Conservation (phyloP, 345 rosid genomes). For the Hibiscus trionum region DNA sequence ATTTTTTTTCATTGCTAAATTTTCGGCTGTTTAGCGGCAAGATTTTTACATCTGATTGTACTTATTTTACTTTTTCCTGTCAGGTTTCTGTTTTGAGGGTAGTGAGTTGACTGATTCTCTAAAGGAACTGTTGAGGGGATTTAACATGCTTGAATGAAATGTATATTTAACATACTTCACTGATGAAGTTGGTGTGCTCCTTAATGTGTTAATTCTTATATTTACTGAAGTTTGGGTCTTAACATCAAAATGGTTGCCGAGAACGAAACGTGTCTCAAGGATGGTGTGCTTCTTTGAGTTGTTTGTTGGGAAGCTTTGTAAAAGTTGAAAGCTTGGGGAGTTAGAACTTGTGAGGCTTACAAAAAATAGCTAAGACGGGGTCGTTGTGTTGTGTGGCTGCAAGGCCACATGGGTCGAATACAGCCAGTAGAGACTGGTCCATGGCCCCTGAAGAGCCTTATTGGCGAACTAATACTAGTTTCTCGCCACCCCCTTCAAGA, state of each 20-base stretch:
- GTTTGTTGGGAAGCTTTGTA: slow-evolving; percentile 5
- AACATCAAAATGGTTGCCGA: not conserved
- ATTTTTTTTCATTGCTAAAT: not conserved
- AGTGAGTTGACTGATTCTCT: not conserved
- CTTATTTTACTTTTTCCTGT: not conserved
- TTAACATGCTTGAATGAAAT: not conserved
- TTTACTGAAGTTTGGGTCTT: not conserved
- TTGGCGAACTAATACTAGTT: slow-evolving; percentile 55
- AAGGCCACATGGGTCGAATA: slow-evolving; percentile 60
- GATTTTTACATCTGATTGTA: not conserved
- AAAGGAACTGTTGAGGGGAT: not conserved
- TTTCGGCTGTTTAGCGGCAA: not conserved
- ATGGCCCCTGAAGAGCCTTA: slow-evolving; percentile 45
- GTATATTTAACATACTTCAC: not conserved
- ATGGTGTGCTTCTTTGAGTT: slow-evolving; percentile 2
- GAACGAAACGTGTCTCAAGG: not conserved
- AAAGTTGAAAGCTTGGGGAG: slow-evolving; percentile 7
- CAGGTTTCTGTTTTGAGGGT: not conserved
- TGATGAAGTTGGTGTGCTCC: not conserved
- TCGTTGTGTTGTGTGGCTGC: slow-evolving; percentile 73
- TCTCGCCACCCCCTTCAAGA: slow-evolving; percentile 50
- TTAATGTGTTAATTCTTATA: not conserved
- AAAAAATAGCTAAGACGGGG: slow-evolving; percentile 64
- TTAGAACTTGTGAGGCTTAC: slow-evolving; percentile 11
- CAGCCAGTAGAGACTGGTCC: slow-evolving; percentile 46